Evolutionary conservation across 2,329 filamentous ascomycete genomes (phyloP), one percentile per base, ranked within the genome.

Genomic region (Berkeleyomyces basicola): DNA sequence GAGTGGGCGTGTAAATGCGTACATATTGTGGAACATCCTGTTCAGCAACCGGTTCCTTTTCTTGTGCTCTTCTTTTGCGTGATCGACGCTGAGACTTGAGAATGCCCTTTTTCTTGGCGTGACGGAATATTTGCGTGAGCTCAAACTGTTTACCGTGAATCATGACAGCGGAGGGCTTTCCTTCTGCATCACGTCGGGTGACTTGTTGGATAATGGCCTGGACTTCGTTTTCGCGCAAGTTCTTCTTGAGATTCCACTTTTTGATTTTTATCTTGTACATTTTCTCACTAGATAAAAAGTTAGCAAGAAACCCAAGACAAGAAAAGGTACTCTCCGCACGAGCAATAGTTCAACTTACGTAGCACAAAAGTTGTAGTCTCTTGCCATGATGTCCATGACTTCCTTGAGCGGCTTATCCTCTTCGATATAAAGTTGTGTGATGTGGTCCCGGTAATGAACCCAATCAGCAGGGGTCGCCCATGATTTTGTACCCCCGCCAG

Each of bases 261-360:
- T 64, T 64, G 47, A 64, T 64, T 44, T 64, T 64, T 40, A 64
- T 64, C 57, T 64, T 64, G 60, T 64, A 64, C 63, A 64, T 64
- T 60, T 64, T 64, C 44, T 64, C 63, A 7, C 63, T 64, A 33
- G 33, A n/a, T n/a, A 53, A n/a, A 10, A 55, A n/a, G 51, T 55
- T 39, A 55, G 51, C 10, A 55, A 39, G 7, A 37, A 23, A 23
- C 23, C 23, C 23, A 2, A 23, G 1, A 23, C 23, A 23, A 23
- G 23, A 23, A 23, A 23, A 23, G 23, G 23, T 23, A 23, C n/a
- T 39, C 6, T 58, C 9, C 43, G 33, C 31, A 61, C 31, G 40
- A 37, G 11, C 2, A 37, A 33, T 37, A 1, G n/a, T 55, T 14
- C 33, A 40, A 64, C 63, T 64, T 64, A 64, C 61, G 63, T 65